Evolutionary conservation across 371 early-diverging fungal genomes (phyloP), one percentile per base, ranked within the genome.

Genomic region (Choanephora cucurbitarum): DNA sequence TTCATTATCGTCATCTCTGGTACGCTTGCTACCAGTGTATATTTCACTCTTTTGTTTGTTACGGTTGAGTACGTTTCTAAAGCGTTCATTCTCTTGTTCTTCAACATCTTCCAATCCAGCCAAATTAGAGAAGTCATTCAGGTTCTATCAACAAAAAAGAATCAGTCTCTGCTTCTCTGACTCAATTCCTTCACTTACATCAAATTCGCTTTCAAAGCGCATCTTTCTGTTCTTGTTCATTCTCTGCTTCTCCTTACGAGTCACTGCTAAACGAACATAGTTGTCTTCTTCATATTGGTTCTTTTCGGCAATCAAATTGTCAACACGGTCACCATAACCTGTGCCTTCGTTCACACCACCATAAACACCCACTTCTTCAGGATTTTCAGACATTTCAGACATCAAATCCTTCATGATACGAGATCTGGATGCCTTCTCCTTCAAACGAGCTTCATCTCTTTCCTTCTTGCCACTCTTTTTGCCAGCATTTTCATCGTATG

Each of bases 261-360:
- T 88, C 24, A 89, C 55, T 44, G 79, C 74, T 32, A 94, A 67
- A 57, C 98, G 88, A 43, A 88, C 84, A 66, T 93, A 95, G 68
- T 94, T 94, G 31, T 91, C 90, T 72, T 96, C 95, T 76, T 98
- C 98, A 61, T 90, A 94, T 22, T 76, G 67, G 40, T 80, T 74
- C 49, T 91, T 84, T 64, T 93, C 92, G 15, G 69, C 71, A 59
- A 86, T 70, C 44, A 77, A 54, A 47, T 64, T 72, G 63, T 85
- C 82, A 43, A 83, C 65, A 8, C 75, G 71, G 42, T 82, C 82
- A 55, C 77, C 76, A 37, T 58, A 68, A 17, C 80, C 80, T 51
- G 70, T 75, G 9, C 82, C 83, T 61, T 81, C 83, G 55, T 82
- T 75, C 9, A 81, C 82, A 55, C 82, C 84, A 62, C 86, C 93